These are phyloP conservation scores for Planoprotostelium fungivorum DNA, from an alignment of 78 protist genomes.

Conservation along the genomic window DNA sequence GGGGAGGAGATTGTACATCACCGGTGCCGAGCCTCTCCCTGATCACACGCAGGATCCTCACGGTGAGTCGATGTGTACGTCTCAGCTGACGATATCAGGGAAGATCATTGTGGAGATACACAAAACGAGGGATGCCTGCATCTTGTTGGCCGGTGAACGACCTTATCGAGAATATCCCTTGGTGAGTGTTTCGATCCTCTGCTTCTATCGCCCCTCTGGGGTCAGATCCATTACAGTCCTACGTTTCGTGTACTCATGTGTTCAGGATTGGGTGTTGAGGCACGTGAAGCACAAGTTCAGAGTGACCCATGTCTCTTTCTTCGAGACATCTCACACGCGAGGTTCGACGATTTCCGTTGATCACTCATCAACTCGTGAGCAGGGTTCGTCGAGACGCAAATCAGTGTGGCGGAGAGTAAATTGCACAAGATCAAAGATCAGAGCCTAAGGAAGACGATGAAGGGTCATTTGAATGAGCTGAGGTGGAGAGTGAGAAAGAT, in stretches of 20 bases:
- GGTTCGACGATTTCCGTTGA: neutral
- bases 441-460: neutral
- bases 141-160: neutral
- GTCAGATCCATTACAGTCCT: too few relatives aligned
- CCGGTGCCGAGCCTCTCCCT: neutral
- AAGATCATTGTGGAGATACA: neutral
- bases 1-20: neutral
- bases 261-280: neutral
- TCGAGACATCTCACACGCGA: neutral
- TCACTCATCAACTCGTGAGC: neutral
- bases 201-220: too few relatives aligned
- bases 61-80: neutral
- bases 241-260: too few relatives aligned
- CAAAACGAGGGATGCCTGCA: neutral
- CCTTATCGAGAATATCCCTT: neutral
- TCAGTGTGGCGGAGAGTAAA: neutral
- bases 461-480: neutral
- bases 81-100: neutral
- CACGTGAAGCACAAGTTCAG: neutral
- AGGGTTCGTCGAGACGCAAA: neutral
- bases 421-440: neutral
- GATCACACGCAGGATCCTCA: neutral
- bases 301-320: neutral
- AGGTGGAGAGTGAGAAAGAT: neutral
- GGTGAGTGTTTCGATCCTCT: neutral